These are phyloP conservation scores for Cordyceps pruinosa DNA, from an alignment of 2,329 filamentous ascomycete species.

Conservation along the genomic window DNA sequence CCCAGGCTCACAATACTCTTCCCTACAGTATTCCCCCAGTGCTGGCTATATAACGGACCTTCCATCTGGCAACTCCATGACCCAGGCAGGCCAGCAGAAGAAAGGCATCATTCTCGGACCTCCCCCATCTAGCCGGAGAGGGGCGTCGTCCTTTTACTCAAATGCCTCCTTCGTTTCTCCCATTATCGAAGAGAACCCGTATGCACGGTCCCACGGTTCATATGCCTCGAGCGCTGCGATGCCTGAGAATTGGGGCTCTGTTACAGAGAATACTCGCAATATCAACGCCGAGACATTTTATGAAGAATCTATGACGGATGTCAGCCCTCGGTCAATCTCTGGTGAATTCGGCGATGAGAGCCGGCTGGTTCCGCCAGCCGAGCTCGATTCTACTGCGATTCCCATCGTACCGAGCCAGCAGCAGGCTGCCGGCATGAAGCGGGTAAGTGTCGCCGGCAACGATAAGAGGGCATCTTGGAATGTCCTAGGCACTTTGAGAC, in stretches of 20 bases:
- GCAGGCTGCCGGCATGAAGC: not conserved
- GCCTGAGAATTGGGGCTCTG: constrained; percentile 58
- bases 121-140: constrained; percentile 53
- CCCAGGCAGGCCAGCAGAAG: constrained; percentile 27
- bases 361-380: constrained; percentile 31
- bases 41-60: constrained; percentile 53
- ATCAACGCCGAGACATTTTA: constrained; percentile 43
- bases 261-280: constrained; percentile 34
- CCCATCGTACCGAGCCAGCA: not conserved
- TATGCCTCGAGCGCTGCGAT: constrained; percentile 68
- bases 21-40: constrained; percentile 34
- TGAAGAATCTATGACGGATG: constrained; percentile 43
- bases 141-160: constrained; percentile 59
- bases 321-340: constrained; percentile 31
- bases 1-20: not conserved
- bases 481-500: not conserved
- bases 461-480: constrained; percentile 15
- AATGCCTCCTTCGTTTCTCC: constrained; percentile 63
- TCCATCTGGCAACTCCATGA: constrained; percentile 34
- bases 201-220: constrained; percentile 52
- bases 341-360: constrained; percentile 49
- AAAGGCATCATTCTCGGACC: constrained; percentile 51
- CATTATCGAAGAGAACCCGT: constrained; percentile 64
- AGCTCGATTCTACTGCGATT: constrained; percentile 16
- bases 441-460: constrained; percentile 8